Evolutionary conservation across 73 alveolate genomes (phyloP).

Genomic region (Breviolum minutum): DNA sequence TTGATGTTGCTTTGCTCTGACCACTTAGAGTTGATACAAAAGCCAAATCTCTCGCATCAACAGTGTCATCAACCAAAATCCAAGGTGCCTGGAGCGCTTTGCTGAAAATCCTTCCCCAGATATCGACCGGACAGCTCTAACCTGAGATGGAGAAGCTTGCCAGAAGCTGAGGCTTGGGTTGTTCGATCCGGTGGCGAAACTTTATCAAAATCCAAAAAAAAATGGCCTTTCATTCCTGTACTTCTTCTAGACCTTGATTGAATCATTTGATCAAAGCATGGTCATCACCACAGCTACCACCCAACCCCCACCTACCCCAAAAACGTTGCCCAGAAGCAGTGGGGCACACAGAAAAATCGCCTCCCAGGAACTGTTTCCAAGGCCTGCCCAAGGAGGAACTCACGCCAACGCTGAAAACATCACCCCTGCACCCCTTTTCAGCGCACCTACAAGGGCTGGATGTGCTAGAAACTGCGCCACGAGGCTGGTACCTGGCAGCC

Average conservation of each 20-base stretch:
- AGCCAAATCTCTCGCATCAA: no score
- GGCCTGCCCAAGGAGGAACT: neutral
- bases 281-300: no score
- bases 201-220: neutral
- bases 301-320: no score
- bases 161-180: no score
- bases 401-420: no score
- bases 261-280: no score
- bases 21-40: no score
- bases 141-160: neutral
- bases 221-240: neutral
- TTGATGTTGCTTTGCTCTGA: no score
- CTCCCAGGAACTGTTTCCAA: conserved; percentile 18
- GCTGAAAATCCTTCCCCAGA: neutral
- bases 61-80: no score
- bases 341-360: conserved; percentile 27
- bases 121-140: neutral
- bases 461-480: conserved; percentile 13
- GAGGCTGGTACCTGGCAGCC: neutral
- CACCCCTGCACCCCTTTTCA: no score
- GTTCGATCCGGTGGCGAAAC: no score
- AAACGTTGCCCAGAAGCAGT: neutral
- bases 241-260: no score
- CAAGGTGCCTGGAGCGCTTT: conserved; percentile 14
- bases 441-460: conserved; percentile 9